phyloP scores from a whole-genome alignment of 2,329 filamentous ascomycete species.

The Arthrobotrys sinensis region DNA sequence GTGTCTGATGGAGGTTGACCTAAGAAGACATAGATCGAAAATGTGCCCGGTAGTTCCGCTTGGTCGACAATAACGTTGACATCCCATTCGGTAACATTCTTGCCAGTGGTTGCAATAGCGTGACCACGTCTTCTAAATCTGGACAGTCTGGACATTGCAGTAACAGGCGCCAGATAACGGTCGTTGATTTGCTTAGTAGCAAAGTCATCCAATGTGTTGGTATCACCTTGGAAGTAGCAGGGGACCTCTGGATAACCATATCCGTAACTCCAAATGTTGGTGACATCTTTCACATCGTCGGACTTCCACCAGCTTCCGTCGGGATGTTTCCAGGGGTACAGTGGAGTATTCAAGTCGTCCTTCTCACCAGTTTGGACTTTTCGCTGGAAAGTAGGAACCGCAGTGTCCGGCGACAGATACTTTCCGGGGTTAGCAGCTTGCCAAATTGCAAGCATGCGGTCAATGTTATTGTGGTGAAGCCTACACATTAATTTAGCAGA shows the following conservation, averaged over 20 bases:
- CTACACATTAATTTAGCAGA: slow-evolving; percentile 9
- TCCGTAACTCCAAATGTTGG: slow-evolving; percentile 61
- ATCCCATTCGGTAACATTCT: slow-evolving; percentile 62
- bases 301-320: slow-evolving; percentile 61
- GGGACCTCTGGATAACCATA: slow-evolving; percentile 64
- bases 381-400: slow-evolving; percentile 60
- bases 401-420: slow-evolving; percentile 45
- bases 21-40: slow-evolving; percentile 54
- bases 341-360: slow-evolving; percentile 59
- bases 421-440: slow-evolving; percentile 63
- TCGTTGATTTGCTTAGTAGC: slow-evolving; percentile 58
- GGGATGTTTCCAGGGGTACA: slow-evolving; percentile 62
- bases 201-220: slow-evolving; percentile 49
- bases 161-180: slow-evolving; percentile 34
- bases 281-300: slow-evolving; percentile 57
- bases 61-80: slow-evolving; percentile 62
- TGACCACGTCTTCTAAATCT: slow-evolving; percentile 28
- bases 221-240: slow-evolving; percentile 23
- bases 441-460: slow-evolving; percentile 65
- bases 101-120: neutral
- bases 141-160: slow-evolving; percentile 3
- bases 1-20: slow-evolving; percentile 33
- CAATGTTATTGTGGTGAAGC: slow-evolving; percentile 62
- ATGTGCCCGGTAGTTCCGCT: slow-evolving; percentile 59
- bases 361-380: slow-evolving; percentile 3